Base-by-base conservation (phyloP, 2,329 filamentous ascomycete species). In the Phyllosticta citribraziliensis region DNA sequence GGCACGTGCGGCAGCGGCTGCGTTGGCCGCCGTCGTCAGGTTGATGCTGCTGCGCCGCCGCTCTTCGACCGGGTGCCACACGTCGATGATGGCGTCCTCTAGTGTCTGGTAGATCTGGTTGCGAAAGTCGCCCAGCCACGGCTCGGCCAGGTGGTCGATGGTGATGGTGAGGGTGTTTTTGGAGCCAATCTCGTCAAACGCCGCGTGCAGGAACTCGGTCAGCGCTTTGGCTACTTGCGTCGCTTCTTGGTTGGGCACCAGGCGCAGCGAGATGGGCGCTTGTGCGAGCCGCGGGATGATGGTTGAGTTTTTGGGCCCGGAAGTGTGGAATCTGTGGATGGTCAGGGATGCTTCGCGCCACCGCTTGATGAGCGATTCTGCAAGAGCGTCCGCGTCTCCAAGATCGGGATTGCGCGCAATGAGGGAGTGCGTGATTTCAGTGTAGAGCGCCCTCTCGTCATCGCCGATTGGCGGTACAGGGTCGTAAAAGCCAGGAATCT, bases 341-440 rank as follows among this genome's bases (percentile, higher is more conserved):
- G 94, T 97, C 58, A 99, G 79, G 56, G 95, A 96, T 0, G 94
- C 91, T 70, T 97, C 92, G 22, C 94, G 86, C 94, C 94, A 99
- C 61, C 92, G 84, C 11, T 92, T 89, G 88, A 96, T 96, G 5
- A 99, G 81, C 2, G 88, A 91, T 47, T 85, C 81, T 63, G 93
- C 92, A 55, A 97, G 83, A n/a, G 82, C 82, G 6, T 88, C 82
- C 0, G 87, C 80, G 1, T 84, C 78, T 11, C 82, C 79, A 5
- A 86, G 80, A 54, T 83, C 78, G 0, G 89, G 85, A 67, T 89
- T 89, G 60, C 87, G 85, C 17, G 83, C 82, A 33, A 92, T 84
- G 3, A 97, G 78, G 1, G 91, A 87, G 11, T 85, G 82, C 0
- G 88, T 87, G 63, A 97, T 96, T 61, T 93, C 89, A 56, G 89